Evolutionary conservation across 2,329 filamentous ascomycete species (phyloP), one percentile per base, ranked within the genome.

Genomic region (Epicoccum nigrum): DNA sequence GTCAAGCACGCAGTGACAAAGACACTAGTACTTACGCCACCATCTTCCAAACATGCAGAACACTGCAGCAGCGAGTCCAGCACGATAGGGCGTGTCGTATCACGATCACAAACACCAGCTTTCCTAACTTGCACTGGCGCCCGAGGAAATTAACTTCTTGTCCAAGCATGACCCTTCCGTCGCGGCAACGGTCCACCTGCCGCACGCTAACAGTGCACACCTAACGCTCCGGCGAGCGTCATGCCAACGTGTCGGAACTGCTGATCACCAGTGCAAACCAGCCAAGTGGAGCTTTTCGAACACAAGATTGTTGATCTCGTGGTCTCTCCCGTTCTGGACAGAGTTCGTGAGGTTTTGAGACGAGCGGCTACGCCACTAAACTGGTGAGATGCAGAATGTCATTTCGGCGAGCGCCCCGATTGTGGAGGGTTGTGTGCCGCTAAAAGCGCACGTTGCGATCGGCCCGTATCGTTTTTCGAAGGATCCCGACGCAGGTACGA

Each of bases 161-260:
- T 19, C 38, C 59, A 57, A 52, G 59, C 61, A 60, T 56, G 32
- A 42, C 41, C 60, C 55, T 51, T 48, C 49, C 23, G 45, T 16
- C 58, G 63, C 58, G 61, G 61, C 47, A 46, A 41, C 59, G 61
- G 63, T 45, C 46, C 54, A 44, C 56, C 50, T 55, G 51, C 59
- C 59, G 54, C 55, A 60, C 54, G 59, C 56, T 54, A 57, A 31
- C 42, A 40, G 16, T 39, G 42, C 54, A 57, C 52, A 53, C 38
- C 42, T 40, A 62, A 55, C 50, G 49, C 47, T 59, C 54, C 54
- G 47, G 33, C 38, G 35, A 61, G 43, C 49, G 44, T 47, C 43
- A 42, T 42, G 39, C 56, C 56, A 48, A 40, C 23, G 34, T 35
- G 43, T 42, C 55, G 58, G 60, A 51, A 48, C 39, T 41, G 44